Conservation (phyloP, 1,139 yeast species). For the Pichia kudriavzevii region DNA sequence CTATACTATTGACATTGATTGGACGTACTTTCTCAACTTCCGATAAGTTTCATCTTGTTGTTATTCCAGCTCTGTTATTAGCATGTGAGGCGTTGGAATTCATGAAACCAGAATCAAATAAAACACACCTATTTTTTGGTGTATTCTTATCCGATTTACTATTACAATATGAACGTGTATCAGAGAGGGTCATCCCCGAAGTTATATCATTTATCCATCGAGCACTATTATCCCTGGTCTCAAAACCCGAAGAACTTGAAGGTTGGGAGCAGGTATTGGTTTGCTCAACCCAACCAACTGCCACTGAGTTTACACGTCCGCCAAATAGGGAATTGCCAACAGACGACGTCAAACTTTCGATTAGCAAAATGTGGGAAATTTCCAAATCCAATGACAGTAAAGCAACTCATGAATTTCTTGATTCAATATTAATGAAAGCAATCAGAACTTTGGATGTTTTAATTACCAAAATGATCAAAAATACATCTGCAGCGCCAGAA, state of each 20-base stretch:
- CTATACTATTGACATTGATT: conserved; percentile 59
- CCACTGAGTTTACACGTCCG: conserved; percentile 24
- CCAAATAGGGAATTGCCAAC: conserved; percentile 14
- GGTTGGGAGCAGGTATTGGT: conserved; percentile 19
- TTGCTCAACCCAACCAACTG: conserved; percentile 12
- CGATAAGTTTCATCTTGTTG: conserved; percentile 88
- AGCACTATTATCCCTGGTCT: conserved; percentile 39
- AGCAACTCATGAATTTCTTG: conserved; percentile 1
- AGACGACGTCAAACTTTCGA: conserved; percentile 8
- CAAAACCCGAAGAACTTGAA: conserved; percentile 32
- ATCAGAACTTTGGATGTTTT: conserved; percentile 8
- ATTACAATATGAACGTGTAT: conserved; percentile 64
- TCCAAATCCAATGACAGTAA: conserved; percentile 1
- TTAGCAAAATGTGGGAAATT: conserved; percentile 10
- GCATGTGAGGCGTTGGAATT: conserved; percentile 65
- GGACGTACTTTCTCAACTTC: conserved; percentile 87
- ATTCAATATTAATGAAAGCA: conserved; percentile 4
- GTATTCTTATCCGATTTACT: conserved; percentile 58
- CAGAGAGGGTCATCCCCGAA: conserved; percentile 83
- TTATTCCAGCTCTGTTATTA: conserved; percentile 72
- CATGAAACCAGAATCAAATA: conserved; percentile 29
- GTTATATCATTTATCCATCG: conserved; percentile 52
- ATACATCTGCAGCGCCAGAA: conserved; percentile 57
- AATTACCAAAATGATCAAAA: conserved; percentile 46
- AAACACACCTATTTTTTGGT: conserved; percentile 39